Percentiles rank a stretch among this genome's conserved stretches.
Evolutionary conservation across 2,329 filamentous ascomycete genomes (phyloP).

Genomic region (Penicillium sp.): DNA sequence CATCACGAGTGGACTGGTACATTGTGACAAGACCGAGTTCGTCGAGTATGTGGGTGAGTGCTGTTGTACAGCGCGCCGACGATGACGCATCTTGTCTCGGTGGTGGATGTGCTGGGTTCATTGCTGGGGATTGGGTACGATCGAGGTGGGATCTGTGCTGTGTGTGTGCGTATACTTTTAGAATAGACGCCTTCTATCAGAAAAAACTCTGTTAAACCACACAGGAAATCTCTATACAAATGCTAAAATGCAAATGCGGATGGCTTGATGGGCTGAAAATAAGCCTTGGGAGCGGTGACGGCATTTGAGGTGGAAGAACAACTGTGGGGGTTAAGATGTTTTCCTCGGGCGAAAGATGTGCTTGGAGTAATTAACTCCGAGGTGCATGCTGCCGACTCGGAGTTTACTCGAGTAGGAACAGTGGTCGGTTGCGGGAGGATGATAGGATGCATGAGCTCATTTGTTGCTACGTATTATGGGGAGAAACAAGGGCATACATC

Average conservation of each 20-base stretch:
- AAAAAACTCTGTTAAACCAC: not conserved
- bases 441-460: too few relatives aligned
- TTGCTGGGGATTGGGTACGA: too few relatives aligned
- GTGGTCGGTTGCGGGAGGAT: not conserved
- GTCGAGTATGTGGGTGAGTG: conserved; percentile 13
- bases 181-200: too few relatives aligned
- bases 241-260: too few relatives aligned
- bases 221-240: too few relatives aligned
- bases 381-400: not conserved
- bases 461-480: too few relatives aligned
- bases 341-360: conserved; percentile 1
- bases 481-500: too few relatives aligned
- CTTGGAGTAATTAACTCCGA: conserved; percentile 1
- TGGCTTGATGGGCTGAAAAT: too few relatives aligned
- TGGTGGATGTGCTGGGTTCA: too few relatives aligned
- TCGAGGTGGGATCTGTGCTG: not conserved
- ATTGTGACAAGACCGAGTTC: conserved; percentile 36
- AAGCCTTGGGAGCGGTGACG: not conserved
- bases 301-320: not conserved
- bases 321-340: too few relatives aligned
- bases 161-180: not conserved
- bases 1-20: conserved; percentile 33
- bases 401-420: not conserved
- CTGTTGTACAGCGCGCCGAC: not conserved
- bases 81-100: not conserved